phyloP scores from a whole-genome alignment of 257 asterid genomes.

The Nicotiana tomentosiformis region DNA sequence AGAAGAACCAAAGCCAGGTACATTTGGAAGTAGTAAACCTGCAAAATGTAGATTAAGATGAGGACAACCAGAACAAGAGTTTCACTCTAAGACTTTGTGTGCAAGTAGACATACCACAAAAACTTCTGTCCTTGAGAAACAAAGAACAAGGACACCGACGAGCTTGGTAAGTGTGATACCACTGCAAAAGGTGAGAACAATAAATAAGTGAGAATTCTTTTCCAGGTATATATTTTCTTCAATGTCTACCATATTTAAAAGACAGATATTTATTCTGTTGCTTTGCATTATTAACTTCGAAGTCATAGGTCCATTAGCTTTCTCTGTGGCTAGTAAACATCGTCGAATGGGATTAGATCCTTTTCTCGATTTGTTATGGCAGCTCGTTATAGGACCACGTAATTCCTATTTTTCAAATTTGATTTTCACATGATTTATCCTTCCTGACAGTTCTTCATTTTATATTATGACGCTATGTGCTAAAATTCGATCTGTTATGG shows the following conservation, averaged over 20 bases:
- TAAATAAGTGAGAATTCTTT: background rate
- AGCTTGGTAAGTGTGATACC: conserved; percentile 98
- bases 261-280: background rate
- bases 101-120: conserved; percentile 60
- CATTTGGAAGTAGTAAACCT: conserved; percentile 96
- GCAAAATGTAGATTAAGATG: conserved; percentile 19
- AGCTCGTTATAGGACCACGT: background rate
- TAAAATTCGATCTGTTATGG: background rate
- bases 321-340: background rate
- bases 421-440: background rate
- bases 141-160: conserved; percentile 90
- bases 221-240: background rate
- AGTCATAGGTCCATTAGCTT: background rate
- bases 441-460: background rate
- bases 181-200: conserved; percentile 34
- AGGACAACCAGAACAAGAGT: background rate
- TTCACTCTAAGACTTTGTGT: background rate
- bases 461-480: background rate
- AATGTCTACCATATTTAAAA: background rate
- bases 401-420: background rate
- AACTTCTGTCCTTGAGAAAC: conserved; percentile 87
- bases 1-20: conserved; percentile 87
- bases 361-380: background rate
- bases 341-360: background rate
- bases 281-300: background rate